Base-by-base conservation (phyloP, 1,284 basidiomycete species). In the Sparassis latifolia region DNA sequence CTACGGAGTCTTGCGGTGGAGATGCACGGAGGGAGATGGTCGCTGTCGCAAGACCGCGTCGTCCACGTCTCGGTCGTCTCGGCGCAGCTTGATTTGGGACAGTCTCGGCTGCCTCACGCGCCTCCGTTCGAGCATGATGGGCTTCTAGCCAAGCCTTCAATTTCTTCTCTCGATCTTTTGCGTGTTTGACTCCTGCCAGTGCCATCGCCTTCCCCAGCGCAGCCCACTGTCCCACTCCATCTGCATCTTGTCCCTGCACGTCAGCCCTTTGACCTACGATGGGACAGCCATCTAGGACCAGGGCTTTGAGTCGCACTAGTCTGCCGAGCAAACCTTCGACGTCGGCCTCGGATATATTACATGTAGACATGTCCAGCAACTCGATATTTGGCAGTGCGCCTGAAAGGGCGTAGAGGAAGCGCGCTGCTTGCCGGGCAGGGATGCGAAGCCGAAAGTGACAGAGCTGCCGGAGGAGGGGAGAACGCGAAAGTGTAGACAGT, bases 361-460 rank as follows among this genome's bases (percentile, higher is more conserved):
- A 79, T 1, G 82, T 84, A 0, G 81, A 82, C 29, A 88, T 57
- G 59, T 89, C 86, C 12, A 89, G 69, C 28, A 78, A 68, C 42
- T 72, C 64, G 29, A 81, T 57, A 31, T 57, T 52, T 1, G 76
- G 76, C 29, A 74, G 61, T 10, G 72, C 60, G 5, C 46, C 48
- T 39, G 71, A 58, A 51, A 64, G 56, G 33, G 60, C 48, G 41
- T 64, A 62, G 31, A 86, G 58, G 38, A 76, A 71, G 3, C 66
- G 66, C 1, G 69, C 71, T n/a, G 84, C 65, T 12, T 74, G 72
- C 20, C 84, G 76, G 2, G 70, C 66, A 12, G 86, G 86, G 37
- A 87, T 70, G 41, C 80, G 79, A 33, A 89, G 63, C 9, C 81
- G 74, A 44, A 87, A 63, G 45, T 73, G 66, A 6, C 62, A 69